phyloP scores from a whole-genome alignment of 2,329 filamentous ascomycete genomes.

The Diaporthe humulicola region DNA sequence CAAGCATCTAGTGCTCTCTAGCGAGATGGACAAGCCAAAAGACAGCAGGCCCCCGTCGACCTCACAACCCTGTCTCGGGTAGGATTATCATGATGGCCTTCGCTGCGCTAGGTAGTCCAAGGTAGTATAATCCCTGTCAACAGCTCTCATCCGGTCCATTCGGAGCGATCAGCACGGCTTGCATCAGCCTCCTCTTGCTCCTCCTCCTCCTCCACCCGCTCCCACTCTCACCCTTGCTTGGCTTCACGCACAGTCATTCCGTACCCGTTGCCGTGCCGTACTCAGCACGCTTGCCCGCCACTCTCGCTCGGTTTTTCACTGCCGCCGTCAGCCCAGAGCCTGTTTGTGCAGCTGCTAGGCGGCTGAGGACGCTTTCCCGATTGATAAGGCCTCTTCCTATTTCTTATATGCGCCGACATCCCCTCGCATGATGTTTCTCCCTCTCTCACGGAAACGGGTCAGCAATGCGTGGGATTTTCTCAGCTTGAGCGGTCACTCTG shows the following conservation, averaged over 20 bases:
- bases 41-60: neutral
- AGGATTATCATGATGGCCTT: slow-evolving; percentile 4
- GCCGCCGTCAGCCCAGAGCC: neutral
- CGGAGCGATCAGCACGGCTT: slow-evolving; percentile 23
- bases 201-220: slow-evolving; percentile 15
- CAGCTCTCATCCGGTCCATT: slow-evolving; percentile 10
- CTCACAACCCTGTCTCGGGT: slow-evolving; percentile 25
- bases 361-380: neutral
- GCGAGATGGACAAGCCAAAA: slow-evolving; percentile 11
- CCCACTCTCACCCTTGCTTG: slow-evolving; percentile 11
- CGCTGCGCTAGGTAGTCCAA: neutral
- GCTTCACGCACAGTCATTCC: slow-evolving; percentile 9
- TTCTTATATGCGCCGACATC: slow-evolving; percentile 21
- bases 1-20: neutral
- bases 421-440: slow-evolving; percentile 3
- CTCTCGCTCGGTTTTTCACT: neutral
- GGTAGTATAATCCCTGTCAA: neutral
- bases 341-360: neutral
- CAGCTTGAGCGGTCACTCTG: slow-evolving; percentile 5
- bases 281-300: neutral
- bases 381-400: slow-evolving; percentile 5
- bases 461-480: neutral
- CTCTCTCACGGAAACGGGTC: neutral
- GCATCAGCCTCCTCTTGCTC: slow-evolving; percentile 27
- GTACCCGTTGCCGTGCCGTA: neutral